Evolutionary conservation across 1,284 basidiomycete species (phyloP).

Genomic region (Ganoderma lucidum): DNA sequence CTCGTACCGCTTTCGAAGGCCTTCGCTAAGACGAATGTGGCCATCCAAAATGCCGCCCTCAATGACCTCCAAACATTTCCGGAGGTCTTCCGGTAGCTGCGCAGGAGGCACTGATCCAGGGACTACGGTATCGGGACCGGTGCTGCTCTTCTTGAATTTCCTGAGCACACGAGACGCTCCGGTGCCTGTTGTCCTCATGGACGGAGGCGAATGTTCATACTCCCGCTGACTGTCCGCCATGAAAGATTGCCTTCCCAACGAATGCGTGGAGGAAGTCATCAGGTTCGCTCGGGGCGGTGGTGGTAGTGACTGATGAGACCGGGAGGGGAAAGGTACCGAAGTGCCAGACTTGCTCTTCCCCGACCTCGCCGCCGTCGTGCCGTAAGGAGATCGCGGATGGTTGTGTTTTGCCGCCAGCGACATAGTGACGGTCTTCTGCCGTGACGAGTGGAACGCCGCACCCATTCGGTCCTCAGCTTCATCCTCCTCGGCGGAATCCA

Average conservation of each 20-base stretch:
- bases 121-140: conserved; percentile 52
- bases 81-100: conserved; percentile 86
- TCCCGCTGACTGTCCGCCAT: conserved; percentile 52
- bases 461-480: conserved; percentile 63
- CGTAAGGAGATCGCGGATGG: conserved; percentile 82
- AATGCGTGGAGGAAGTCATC: conserved; percentile 68
- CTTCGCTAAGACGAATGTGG: conserved; percentile 83
- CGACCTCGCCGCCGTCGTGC: conserved; percentile 51
- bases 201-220: conserved; percentile 43
- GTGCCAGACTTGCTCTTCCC: conserved; percentile 48
- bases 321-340: conserved; percentile 75
- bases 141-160: conserved; percentile 72
- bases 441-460: conserved; percentile 51
- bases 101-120: conserved; percentile 70
- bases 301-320: conserved; percentile 83
- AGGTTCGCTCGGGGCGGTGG: conserved; percentile 65
- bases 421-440: conserved; percentile 43
- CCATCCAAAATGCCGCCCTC: conserved; percentile 87
- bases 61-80: conserved; percentile 85
- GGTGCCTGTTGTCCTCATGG: conserved; percentile 46
- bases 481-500: conserved; percentile 77
- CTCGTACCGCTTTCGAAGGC: conserved; percentile 87
- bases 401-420: conserved; percentile 61
- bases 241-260: conserved; percentile 69
- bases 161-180: conserved; percentile 62